Conservation (phyloP, 441 rosid species). For the Populus hybrid region DNA sequence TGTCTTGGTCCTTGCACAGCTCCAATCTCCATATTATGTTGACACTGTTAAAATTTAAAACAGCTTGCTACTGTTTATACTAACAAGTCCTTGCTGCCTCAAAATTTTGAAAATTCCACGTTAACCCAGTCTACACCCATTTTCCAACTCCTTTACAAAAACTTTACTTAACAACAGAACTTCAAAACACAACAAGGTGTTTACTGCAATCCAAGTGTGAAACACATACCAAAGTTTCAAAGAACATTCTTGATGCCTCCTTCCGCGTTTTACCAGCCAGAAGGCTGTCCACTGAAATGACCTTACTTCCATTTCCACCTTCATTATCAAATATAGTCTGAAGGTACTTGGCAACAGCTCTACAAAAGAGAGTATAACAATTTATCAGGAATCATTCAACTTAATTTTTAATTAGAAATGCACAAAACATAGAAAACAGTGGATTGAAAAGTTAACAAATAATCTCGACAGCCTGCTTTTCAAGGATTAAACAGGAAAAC, state of each 20-base stretch:
- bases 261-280: constrained; percentile 93
- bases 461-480: background rate
- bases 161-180: background rate
- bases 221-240: constrained; percentile 86
- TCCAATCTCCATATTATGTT: background rate
- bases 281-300: constrained; percentile 62
- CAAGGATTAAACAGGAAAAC: background rate
- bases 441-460: background rate
- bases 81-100: background rate
- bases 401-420: background rate
- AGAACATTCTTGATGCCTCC: constrained; percentile 99
- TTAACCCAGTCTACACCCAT: background rate
- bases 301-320: constrained; percentile 56
- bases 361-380: constrained; percentile 18
- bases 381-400: background rate
- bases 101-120: background rate
- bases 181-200: background rate
- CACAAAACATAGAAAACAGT: background rate
- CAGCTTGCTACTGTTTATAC: background rate
- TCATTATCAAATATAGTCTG: constrained; percentile 74
- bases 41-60: background rate
- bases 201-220: background rate
- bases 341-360: constrained; percentile 95
- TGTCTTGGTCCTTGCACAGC: background rate
- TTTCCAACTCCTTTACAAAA: background rate